A percentile compares a stretch with the other conserved stretches of the same genome.
Evolutionary conservation across 345 rosid genomes (phyloP).

Genomic region (Citrus reticulata): DNA sequence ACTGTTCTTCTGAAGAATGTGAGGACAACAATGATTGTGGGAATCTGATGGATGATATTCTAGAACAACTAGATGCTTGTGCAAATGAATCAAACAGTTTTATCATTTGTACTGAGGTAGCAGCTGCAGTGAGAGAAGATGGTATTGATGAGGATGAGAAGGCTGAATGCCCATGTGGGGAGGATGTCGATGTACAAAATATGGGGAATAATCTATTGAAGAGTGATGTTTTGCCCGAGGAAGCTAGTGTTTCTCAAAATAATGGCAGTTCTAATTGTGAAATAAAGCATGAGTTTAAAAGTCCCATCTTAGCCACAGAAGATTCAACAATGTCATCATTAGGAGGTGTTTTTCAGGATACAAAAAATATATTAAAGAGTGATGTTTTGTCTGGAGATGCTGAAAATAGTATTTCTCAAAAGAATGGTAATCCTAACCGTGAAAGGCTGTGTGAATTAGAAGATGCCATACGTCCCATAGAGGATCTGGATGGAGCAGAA

Average conservation of each 20-base stretch:
- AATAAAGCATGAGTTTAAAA: slow-evolving; percentile 7
- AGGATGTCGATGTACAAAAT: slow-evolving; percentile 20
- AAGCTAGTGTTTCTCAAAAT: slow-evolving; percentile 19
- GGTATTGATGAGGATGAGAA: slow-evolving; percentile 11
- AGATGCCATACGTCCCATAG: slow-evolving; percentile 15
- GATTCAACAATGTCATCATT: not conserved
- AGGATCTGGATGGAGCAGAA: slow-evolving; percentile 25
- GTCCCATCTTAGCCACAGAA: not conserved
- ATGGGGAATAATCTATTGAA: slow-evolving; percentile 16
- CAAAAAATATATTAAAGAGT: not conserved
- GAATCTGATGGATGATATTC: slow-evolving; percentile 12
- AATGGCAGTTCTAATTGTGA: slow-evolving; percentile 15
- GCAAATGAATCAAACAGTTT: slow-evolving; percentile 16
- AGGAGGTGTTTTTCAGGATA: not conserved
- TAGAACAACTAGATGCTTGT: slow-evolving; percentile 13
- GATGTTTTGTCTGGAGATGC: not conserved
- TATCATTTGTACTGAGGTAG: not conserved
- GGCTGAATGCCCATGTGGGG: slow-evolving; percentile 4
- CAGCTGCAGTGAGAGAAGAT: slow-evolving; percentile 16
- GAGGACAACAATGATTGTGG: slow-evolving; percentile 10
- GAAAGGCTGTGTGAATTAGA: not conserved
- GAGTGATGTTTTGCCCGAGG: slow-evolving; percentile 21
- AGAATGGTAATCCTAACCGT: not conserved
- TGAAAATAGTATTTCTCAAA: not conserved
- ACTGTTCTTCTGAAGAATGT: slow-evolving; percentile 23